These are phyloP conservation scores for Mucor plumbeus DNA, from an alignment of 371 early-diverging fungal species.

Conservation along the genomic window DNA sequence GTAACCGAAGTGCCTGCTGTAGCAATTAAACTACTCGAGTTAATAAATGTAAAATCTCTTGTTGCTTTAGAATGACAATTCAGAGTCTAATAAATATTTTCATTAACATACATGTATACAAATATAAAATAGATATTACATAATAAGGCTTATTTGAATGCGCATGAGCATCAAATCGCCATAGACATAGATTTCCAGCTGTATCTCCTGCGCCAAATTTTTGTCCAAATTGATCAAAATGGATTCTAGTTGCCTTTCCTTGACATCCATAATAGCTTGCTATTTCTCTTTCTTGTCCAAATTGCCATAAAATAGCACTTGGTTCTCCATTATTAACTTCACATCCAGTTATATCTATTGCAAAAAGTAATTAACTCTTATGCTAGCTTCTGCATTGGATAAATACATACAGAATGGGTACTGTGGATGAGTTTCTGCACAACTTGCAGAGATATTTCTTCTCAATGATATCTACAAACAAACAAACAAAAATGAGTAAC, in stretches of 20 bases:
- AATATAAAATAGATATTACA: slow-evolving; percentile 23
- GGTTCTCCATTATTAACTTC: slow-evolving; percentile 50
- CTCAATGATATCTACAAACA: slow-evolving; percentile 36
- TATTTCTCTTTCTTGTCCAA: slow-evolving; percentile 63
- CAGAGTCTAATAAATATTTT: slow-evolving; percentile 33
- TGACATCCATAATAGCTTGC: slow-evolving; percentile 61
- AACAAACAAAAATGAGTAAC: too few relatives aligned
- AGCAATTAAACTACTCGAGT: slow-evolving; percentile 74
- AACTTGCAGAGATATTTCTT: slow-evolving; percentile 48
- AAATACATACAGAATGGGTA: slow-evolving; percentile 58
- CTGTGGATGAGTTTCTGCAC: slow-evolving; percentile 62
- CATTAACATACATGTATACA: not conserved
- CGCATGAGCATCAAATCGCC: slow-evolving; percentile 76
- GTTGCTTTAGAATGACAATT: slow-evolving; percentile 69
- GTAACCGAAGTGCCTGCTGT: slow-evolving; percentile 74
- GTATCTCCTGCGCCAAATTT: slow-evolving; percentile 79
- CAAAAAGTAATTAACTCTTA: not conserved
- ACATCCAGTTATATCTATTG: slow-evolving; percentile 61
- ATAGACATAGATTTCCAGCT: slow-evolving; percentile 70
- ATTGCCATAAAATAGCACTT: slow-evolving; percentile 65
- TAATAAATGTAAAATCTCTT: slow-evolving; percentile 75
- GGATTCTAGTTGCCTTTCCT: slow-evolving; percentile 59
- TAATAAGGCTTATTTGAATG: slow-evolving; percentile 67
- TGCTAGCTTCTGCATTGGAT: too few relatives aligned
- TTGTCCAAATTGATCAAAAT: slow-evolving; percentile 76